phyloP scores from a whole-genome alignment of 2,329 filamentous ascomycete species.

The Magnaporthiopsis incrustans region DNA sequence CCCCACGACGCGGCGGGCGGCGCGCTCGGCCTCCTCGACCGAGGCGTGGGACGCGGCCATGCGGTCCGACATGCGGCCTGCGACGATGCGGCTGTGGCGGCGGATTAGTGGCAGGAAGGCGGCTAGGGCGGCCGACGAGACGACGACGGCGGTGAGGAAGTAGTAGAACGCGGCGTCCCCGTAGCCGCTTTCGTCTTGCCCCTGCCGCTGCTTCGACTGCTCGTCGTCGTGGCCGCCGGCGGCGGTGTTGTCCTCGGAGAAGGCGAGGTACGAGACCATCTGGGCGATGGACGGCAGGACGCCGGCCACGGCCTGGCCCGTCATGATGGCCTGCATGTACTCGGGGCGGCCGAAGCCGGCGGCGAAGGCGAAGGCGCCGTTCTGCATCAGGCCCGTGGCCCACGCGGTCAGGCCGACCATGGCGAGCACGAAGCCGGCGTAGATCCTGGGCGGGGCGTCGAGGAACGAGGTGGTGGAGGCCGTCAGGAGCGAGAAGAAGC shows the following conservation, averaged over 20 bases:
- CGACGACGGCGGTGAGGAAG: constrained; percentile 76
- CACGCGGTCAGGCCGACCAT: constrained; percentile 75
- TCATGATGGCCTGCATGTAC: constrained; percentile 96
- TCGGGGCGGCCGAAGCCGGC: constrained; percentile 75
- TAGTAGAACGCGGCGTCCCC: constrained; percentile 77
- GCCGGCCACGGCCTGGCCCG: constrained; percentile 84
- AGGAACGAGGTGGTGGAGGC: constrained; percentile 67
- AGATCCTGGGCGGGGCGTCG: constrained; percentile 51
- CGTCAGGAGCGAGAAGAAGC: constrained; percentile 69
- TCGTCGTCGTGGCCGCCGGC: constrained; percentile 15
- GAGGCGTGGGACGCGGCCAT: constrained; percentile 43
- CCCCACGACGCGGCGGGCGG: constrained; percentile 38
- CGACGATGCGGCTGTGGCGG: constrained; percentile 46
- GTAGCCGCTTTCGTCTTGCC: constrained; percentile 20
- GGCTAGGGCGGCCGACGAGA: constrained; percentile 62
- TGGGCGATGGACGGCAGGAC: constrained; percentile 84
- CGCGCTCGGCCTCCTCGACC: constrained; percentile 44
- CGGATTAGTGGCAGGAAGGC: constrained; percentile 68
- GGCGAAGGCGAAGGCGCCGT: constrained; percentile 88
- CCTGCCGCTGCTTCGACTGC: neutral
- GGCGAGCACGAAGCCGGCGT: constrained; percentile 73
- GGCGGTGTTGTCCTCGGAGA: constrained; percentile 23
- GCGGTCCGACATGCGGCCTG: constrained; percentile 37
- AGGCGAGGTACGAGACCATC: constrained; percentile 70
- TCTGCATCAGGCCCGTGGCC: constrained; percentile 81